Conservation (phyloP, 352 stramenopile genomes). For the Globisporangium cederbergense region DNA sequence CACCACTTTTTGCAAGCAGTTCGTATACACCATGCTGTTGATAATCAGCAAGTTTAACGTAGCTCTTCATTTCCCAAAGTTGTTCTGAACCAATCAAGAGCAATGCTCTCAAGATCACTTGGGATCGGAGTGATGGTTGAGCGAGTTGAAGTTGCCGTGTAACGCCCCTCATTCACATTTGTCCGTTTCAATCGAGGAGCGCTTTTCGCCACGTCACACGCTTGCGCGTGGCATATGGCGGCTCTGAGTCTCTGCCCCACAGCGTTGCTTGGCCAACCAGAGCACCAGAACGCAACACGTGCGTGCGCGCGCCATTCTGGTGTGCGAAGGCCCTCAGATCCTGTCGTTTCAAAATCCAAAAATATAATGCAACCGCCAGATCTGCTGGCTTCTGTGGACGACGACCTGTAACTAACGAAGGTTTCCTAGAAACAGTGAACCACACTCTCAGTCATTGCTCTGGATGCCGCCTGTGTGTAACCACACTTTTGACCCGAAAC, state of each 20-base stretch:
- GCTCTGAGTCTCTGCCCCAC: neutral
- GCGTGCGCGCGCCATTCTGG: neutral
- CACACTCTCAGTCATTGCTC: too few species aligned
- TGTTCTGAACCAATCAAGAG: neutral
- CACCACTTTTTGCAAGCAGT: too few species aligned
- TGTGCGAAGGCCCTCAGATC: neutral
- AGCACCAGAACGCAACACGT: neutral
- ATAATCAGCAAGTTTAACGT: neutral
- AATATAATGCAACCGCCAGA: neutral
- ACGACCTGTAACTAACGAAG: neutral
- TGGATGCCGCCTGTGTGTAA: neutral
- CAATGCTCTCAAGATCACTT: neutral
- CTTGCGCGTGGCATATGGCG: neutral
- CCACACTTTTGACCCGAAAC: neutral
- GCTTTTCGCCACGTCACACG: slow-evolving; percentile 5
- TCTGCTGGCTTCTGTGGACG: too few species aligned
- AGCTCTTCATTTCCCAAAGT: slow-evolving; percentile 1
- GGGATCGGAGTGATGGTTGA: neutral
- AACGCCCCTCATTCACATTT: neutral
- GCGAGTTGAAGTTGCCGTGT: slow-evolving; percentile 4
- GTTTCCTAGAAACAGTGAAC: neutral
- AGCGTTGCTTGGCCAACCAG: neutral
- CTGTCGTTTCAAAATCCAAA: neutral
- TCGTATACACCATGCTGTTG: neutral
- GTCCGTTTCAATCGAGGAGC: slow-evolving; percentile 1